Conservation (phyloP, 2,329 filamentous ascomycete genomes). For the Apiospora aurea region DNA sequence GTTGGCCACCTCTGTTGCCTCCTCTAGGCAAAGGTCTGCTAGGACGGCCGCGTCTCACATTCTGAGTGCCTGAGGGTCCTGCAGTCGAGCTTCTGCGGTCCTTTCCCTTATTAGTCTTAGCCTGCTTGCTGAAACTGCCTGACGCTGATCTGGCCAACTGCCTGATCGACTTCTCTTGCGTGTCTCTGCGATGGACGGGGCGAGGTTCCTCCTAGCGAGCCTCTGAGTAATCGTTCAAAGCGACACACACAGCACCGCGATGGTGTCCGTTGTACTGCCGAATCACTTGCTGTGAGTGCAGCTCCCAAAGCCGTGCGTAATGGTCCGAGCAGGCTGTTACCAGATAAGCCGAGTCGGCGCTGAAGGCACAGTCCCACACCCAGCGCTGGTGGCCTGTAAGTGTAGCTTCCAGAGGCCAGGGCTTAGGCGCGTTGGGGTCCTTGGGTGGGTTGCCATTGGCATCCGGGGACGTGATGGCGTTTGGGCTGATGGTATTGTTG, state of each 20-base stretch:
- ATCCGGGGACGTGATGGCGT: slow-evolving; percentile 22
- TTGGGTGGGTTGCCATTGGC: slow-evolving; percentile 29
- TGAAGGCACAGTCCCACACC: slow-evolving; percentile 98
- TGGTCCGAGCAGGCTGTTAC: slow-evolving; percentile 95
- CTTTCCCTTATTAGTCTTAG: not conserved
- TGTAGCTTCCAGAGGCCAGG: slow-evolving; percentile 83
- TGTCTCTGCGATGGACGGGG: not conserved
- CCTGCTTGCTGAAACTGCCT: not conserved
- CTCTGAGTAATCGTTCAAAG: slow-evolving; percentile 84
- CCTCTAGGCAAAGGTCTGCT: not conserved
- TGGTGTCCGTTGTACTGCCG: slow-evolving; percentile 96
- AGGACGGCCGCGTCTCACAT: not conserved
- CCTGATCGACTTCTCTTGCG: not conserved
- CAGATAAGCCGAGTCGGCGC: slow-evolving; percentile 89
- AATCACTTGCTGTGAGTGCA: slow-evolving; percentile 86
- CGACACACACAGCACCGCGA: slow-evolving; percentile 88
- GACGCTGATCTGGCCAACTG: not conserved
- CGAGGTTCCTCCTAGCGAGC: slow-evolving; percentile 45
- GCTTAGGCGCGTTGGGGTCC: slow-evolving; percentile 50
- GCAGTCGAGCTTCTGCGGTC: not conserved
- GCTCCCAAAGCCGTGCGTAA: slow-evolving; percentile 90
- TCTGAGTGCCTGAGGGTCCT: not conserved
- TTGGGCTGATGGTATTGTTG: slow-evolving; percentile 22
- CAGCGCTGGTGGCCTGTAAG: slow-evolving; percentile 91
- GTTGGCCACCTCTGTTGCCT: not conserved